A percentile compares a stretch with the other conserved stretches of the same genome.
Conservation (phyloP, 495 filamentous ascomycete genomes). For the Hyaloscypha finlandica region DNA sequence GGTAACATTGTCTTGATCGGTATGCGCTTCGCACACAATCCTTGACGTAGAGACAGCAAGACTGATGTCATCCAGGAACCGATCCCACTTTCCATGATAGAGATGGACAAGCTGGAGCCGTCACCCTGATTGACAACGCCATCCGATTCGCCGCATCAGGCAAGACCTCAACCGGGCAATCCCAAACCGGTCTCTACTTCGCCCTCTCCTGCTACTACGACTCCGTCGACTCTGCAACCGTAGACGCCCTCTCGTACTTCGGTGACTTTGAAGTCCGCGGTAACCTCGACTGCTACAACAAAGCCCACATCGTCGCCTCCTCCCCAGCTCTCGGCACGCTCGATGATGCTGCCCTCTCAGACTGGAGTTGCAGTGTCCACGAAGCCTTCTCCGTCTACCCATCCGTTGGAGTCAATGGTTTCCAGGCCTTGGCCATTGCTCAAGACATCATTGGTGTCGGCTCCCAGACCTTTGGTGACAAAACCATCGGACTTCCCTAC, state of each 20-base stretch:
- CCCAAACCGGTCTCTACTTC: conserved; percentile 43
- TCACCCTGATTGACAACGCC: conserved; percentile 42
- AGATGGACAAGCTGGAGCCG: conserved; percentile 26
- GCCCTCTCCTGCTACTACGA: conserved; percentile 38
- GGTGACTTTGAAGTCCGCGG: conserved; percentile 45
- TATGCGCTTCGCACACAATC: conserved; percentile 11
- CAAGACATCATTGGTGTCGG: conserved; percentile 42
- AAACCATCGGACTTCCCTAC: conserved; percentile 47
- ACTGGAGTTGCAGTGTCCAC: conserved; percentile 52
- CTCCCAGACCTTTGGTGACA: conserved; percentile 43
- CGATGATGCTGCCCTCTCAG: conserved; percentile 43
- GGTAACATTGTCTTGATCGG: conserved; percentile 45
- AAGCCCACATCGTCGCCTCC: conserved; percentile 48
- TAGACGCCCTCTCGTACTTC: conserved; percentile 47
- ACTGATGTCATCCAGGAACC: conserved; percentile 31
- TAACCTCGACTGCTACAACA: conserved; percentile 45
- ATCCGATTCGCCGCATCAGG: conserved; percentile 41
- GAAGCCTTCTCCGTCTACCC: conserved; percentile 50
- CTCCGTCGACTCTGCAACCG: conserved; percentile 31
- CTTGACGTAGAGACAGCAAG: background rate
- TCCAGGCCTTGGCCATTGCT: conserved; percentile 50
- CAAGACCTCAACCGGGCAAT: conserved; percentile 18
- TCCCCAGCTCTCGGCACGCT: conserved; percentile 42
- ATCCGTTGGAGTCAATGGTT: conserved; percentile 40
- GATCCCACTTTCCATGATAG: conserved; percentile 39